phyloP scores from a whole-genome alignment of 768 basidiomycete species.

The Leccinum subgranulosum region DNA sequence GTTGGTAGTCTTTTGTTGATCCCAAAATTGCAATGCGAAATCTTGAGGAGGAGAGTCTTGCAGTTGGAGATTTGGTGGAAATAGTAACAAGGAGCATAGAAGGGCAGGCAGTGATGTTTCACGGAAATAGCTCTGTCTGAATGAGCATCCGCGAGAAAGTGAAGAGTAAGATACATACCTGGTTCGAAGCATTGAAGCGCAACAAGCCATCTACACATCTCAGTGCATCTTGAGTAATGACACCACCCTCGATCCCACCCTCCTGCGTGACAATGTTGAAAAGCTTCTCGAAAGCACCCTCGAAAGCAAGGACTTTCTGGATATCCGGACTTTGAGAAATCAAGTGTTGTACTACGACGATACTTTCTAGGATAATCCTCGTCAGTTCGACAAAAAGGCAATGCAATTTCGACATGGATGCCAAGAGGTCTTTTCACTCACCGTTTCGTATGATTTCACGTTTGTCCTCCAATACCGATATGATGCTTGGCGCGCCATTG shows the following conservation, averaged over 20 bases:
- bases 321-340: constrained; percentile 88
- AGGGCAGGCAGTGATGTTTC: constrained; percentile 75
- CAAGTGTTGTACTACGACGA: constrained; percentile 77
- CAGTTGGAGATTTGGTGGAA: constrained; percentile 59
- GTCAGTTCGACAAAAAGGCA: constrained; percentile 5
- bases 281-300: constrained; percentile 93
- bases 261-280: constrained; percentile 85
- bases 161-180: constrained; percentile 46
- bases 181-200: constrained; percentile 92
- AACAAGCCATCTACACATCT: constrained; percentile 82
- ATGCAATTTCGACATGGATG: neutral
- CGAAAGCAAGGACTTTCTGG: constrained; percentile 95
- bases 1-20: constrained; percentile 83
- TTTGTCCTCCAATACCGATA: constrained; percentile 77
- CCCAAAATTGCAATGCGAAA: constrained; percentile 97
- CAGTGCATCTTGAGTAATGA: constrained; percentile 82
- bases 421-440: constrained; percentile 32
- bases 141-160: constrained; percentile 13
- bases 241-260: constrained; percentile 89
- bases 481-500: constrained; percentile 69
- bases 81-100: constrained; percentile 66
- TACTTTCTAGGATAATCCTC: constrained; percentile 56
- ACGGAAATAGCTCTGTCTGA: constrained; percentile 86
- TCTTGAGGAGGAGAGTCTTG: constrained; percentile 71
- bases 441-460: constrained; percentile 88